Conservation (phyloP, 2,329 filamentous ascomycete species). For the Penicillium janthinellum region DNA sequence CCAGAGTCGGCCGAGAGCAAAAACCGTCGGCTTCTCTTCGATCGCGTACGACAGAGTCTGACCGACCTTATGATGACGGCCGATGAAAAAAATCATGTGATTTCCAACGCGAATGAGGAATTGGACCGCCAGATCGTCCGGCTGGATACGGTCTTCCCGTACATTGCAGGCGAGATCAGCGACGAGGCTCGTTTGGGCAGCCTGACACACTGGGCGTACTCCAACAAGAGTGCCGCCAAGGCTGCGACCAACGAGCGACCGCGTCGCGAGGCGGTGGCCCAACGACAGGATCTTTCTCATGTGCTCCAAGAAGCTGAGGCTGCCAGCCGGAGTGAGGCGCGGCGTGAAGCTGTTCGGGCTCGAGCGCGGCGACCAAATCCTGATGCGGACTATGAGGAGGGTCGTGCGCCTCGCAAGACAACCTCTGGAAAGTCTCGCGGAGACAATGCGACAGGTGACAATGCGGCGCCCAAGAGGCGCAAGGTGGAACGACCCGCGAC, state of each 20-base stretch:
- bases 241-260: slow-evolving; percentile 66
- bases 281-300: slow-evolving; percentile 64
- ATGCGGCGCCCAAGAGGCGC: slow-evolving; percentile 64
- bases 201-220: slow-evolving; percentile 92
- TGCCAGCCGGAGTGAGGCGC: slow-evolving; percentile 77
- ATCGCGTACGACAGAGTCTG: slow-evolving; percentile 74
- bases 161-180: slow-evolving; percentile 85
- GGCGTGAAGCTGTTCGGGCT: slow-evolving; percentile 77
- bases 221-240: slow-evolving; percentile 69
- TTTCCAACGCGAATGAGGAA: slow-evolving; percentile 87
- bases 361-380: slow-evolving; percentile 73
- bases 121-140: slow-evolving; percentile 81
- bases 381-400: slow-evolving; percentile 80
- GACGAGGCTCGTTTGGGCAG: slow-evolving; percentile 94
- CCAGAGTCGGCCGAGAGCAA: slow-evolving; percentile 40
- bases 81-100: slow-evolving; percentile 97
- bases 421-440: slow-evolving; percentile 53
- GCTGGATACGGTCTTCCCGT: slow-evolving; percentile 82
- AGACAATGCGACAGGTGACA: slow-evolving; percentile 29
- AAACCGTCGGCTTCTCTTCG: slow-evolving; percentile 68
- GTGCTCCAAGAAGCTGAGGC: slow-evolving; percentile 81
- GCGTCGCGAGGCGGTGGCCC: slow-evolving; percentile 75
- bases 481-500: slow-evolving; percentile 72
- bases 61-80: slow-evolving; percentile 84
- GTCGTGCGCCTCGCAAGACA: slow-evolving; percentile 57